Evolutionary conservation across 2,329 filamentous ascomycete species (phyloP), one percentile per base, ranked within the genome.

Genomic region (Fusarium sp.): DNA sequence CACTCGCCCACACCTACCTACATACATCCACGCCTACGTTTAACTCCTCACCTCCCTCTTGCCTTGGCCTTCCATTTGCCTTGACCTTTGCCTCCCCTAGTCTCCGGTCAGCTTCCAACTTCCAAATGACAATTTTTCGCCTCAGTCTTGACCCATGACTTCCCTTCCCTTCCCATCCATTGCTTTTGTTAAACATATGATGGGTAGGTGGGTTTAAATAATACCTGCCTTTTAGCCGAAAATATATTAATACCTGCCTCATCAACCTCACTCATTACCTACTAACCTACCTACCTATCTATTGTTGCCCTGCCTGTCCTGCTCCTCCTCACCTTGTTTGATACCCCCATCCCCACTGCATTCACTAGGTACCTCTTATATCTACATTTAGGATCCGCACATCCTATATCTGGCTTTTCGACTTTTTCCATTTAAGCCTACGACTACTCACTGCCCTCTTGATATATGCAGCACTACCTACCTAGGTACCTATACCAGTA

Each of bases 221-320:
- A n/a, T 49, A 30, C 23, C 43, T 57, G 39, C 45, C 22, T 46
- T 58, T 32, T 23, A 10, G 10, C 46, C 23, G 15, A 40, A 44
- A 41, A 58, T 68, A 70, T 64, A 37, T 37, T 37, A 64, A 64
- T 64, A 56, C 49, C 43, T 56, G 41, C 37, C 54, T 35, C 33
- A 49, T 32, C 30, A 56, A 35, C 32, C 47, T 62, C 39, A 57
- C 15, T 57, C 41, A 13, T 33, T 13, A 23, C 23, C 5, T 22
- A 22, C 22, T 22, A 22, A 22, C 22, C 22, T 22, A 22, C 5
- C 23, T 23, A 22, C 22, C 22, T 22, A 22, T 6, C 23, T 23
- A 25, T 62, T 17, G 19, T n/a, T 33, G 13, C 19, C 22, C 39
- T 30, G 27, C 35, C 22, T 30, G 22, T 22, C 23, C 27, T 23